phyloP scores from a whole-genome alignment of 2,329 filamentous ascomycete genomes.

The Neocatenulostroma microsporum region DNA sequence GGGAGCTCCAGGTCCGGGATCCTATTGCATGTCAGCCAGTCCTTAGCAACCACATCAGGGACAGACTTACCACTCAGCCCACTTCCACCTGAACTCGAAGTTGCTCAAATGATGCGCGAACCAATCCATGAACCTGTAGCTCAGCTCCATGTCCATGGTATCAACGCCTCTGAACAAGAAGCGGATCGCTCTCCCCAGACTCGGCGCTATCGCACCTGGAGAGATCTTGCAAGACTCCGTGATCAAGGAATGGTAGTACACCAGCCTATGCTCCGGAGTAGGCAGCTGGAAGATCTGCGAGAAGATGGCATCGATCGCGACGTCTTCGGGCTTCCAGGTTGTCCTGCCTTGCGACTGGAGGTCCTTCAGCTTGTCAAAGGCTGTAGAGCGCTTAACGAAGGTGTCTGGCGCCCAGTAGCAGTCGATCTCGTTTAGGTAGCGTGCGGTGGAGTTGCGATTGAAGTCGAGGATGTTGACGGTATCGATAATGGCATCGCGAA shows the following conservation, averaged over 20 bases:
- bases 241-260: conserved; percentile 92
- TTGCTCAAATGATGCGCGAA: conserved; percentile 97
- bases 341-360: conserved; percentile 53
- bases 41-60: conserved; percentile 10
- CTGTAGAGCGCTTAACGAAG: conserved; percentile 87
- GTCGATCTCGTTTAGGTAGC: conserved; percentile 87
- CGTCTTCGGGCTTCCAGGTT: conserved; percentile 96
- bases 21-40: conserved; percentile 33
- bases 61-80: conserved; percentile 76
- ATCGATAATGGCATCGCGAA: conserved; percentile 80
- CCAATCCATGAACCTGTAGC: conserved; percentile 89
- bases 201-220: conserved; percentile 91
- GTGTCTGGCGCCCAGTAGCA: conserved; percentile 86
- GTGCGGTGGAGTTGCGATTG: conserved; percentile 79
- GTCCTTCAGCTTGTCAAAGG: conserved; percentile 78
- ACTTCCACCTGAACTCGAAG: conserved; percentile 99
- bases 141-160: conserved; percentile 77
- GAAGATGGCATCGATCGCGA: conserved; percentile 95
- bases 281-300: conserved; percentile 89
- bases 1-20: conserved; percentile 73
- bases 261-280: conserved; percentile 78
- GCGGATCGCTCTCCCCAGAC: conserved; percentile 83
- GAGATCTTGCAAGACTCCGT: conserved; percentile 95
- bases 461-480: conserved; percentile 92
- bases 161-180: conserved; percentile 79